Base-by-base conservation (phyloP, 2,329 filamentous ascomycete genomes). In the Diaporthe batatas region DNA sequence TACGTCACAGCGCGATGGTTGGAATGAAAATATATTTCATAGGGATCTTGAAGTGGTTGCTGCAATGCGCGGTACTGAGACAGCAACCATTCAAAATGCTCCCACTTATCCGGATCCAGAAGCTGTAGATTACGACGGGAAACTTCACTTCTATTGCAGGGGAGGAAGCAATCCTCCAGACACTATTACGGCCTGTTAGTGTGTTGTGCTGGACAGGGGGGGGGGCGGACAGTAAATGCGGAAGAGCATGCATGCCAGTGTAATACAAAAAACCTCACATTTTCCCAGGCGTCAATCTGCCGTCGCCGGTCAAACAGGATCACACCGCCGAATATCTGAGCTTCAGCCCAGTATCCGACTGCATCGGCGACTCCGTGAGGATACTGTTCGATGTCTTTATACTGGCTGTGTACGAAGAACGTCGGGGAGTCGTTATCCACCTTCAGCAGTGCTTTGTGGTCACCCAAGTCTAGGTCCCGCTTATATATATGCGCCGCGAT, bases 281-380 rank as follows among this genome's bases (percentile, higher is more conserved):
- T 34, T 42, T 11, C n/a, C 57, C 12, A 59, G 36, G 12, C 2
- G 23, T 23, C 57, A 8, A 25, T 8, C 18, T 59, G 34, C n/a
- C 57, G 47, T 55, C 73, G 70, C 36, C 36, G 36, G 36, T 44
- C 76, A 54, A 78, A 79, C 1, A 78, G 57, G 16, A 74, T 71
- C 4, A 79, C 77, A 3, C 79, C 78, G 5, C 79, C 78, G 2
- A 80, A 70, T 51, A 80, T 79, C 10, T 76, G 76, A 10, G 65
- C 64, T 72, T 80, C 79, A 12, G 77, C 79, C 79, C 78, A 80
- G 70, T 79, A 79, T 2, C 78, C 79, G 0, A 78, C 78, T n/a
- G 75, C 69, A 68, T 80, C 78, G 14, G 78, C 78, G 16, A 79
- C 51, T 7, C 76, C 77, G 3, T 79, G 64, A 11, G 79, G 79